phyloP scores from a whole-genome alignment of 176 grass and related monocot species.

The Raddia guianensis region DNA sequence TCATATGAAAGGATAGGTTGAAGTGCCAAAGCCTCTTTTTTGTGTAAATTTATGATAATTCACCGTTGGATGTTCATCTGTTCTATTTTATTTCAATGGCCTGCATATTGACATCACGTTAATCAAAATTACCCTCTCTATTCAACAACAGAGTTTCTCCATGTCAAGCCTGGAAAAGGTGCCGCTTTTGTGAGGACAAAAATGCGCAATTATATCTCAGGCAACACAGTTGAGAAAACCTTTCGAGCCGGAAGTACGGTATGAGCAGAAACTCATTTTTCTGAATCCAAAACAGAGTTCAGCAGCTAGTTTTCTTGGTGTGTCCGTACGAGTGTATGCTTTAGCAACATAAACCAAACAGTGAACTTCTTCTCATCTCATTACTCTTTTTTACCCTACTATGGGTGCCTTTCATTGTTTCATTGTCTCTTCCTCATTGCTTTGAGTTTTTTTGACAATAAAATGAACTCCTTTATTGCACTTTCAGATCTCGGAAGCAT shows the following conservation, averaged over 20 bases:
- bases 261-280: slow-evolving; percentile 38
- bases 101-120: not conserved
- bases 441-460: slow-evolving; percentile 15
- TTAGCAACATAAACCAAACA: slow-evolving; percentile 1
- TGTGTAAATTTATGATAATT: not conserved
- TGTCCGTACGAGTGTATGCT: slow-evolving; percentile 9
- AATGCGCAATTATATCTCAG: slow-evolving; percentile 81
- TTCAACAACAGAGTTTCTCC: slow-evolving; percentile 79
- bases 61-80: not conserved
- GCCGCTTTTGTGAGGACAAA: slow-evolving; percentile 97
- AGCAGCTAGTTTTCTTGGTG: not conserved
- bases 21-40: not conserved
- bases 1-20: not conserved
- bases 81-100: not conserved
- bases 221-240: slow-evolving; percentile 98
- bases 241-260: slow-evolving; percentile 99
- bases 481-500: slow-evolving; percentile 76
- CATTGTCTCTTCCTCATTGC: not conserved
- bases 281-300: not conserved
- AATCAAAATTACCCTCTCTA: slow-evolving; percentile 4
- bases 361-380: not conserved
- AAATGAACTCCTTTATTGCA: not conserved
- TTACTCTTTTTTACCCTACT: not conserved
- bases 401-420: not conserved
- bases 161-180: slow-evolving; percentile 98